Evolutionary conservation across 2,329 filamentous ascomycete species (phyloP), one percentile per base, ranked within the genome.

Genomic region (Ciborinia camelliae): DNA sequence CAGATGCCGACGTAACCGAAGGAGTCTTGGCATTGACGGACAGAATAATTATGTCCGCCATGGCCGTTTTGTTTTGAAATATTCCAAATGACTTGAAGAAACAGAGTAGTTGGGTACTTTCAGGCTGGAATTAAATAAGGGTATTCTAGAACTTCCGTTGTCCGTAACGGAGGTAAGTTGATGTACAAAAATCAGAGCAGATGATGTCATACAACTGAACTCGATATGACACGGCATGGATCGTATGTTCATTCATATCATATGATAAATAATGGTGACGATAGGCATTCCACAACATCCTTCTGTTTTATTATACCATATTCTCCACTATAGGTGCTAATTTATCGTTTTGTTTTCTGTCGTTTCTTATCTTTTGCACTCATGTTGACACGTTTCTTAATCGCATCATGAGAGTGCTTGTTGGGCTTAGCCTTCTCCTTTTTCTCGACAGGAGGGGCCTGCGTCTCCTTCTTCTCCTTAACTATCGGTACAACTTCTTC

Each of bases 391-490:
- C 71, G 5, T 51, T 58, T 66, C 61, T 62, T 62, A 18, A 48
- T 58, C 32, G 64, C 54, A 50, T 66, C 60, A 37, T 63, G 57
- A 20, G 66, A 23, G 32, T 67, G 66, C 28, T 66, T 67, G 60
- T 55, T 67, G 9, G 39, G 20, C 35, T 58, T 51, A 15, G 28
- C 23, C 8, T 48, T 63, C n/a, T 39, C 62, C 47, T 64, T 61
- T 43, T 37, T 79, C 77, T 63, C 76, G 73, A 78, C 79, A 79
- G 70, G 68, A 3, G 69, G 66, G 26, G 39, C 62, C 62, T 69
- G 69, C 50, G 79, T 78, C 28, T 80, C 78, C 6, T 76, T 76
- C 4, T 74, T 73, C 0, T 72, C 69, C 0, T 71, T 71, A 2
- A 69, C 68, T 0, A 41, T n/a, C 32, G 43, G 41, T 23, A 62